These are phyloP conservation scores for Angomonas desouzai DNA, from an alignment of 208 protist species.

Conservation along the genomic window DNA sequence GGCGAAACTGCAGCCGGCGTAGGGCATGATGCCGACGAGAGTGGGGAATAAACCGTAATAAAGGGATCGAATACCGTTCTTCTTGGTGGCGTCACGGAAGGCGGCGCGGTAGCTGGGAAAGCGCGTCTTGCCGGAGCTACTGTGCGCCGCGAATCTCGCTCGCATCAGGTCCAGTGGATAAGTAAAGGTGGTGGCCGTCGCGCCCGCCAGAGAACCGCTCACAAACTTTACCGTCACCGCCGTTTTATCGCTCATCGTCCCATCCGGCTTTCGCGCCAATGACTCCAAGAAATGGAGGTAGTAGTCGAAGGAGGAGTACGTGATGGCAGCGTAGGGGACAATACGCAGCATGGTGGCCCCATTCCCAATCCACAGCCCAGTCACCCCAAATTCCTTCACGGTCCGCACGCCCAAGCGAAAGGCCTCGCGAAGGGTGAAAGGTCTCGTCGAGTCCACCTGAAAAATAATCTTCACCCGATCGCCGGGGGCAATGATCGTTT, in stretches of 20 bases:
- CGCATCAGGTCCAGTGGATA: constrained; percentile 95
- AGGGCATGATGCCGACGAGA: constrained; percentile 91
- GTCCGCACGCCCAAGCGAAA: constrained; percentile 61
- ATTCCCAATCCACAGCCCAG: constrained; percentile 93
- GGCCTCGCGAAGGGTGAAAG: constrained; percentile 67
- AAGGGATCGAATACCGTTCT: constrained; percentile 59
- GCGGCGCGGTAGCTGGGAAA: constrained; percentile 72
- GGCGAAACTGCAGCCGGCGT: constrained; percentile 92
- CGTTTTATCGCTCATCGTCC: constrained; percentile 33
- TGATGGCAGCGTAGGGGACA: constrained; percentile 93
- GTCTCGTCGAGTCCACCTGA: constrained; percentile 80
- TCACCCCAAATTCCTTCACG: constrained; percentile 77
- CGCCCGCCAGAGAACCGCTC: constrained; percentile 88
- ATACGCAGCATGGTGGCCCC: constrained; percentile 94
- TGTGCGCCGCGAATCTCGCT: constrained; percentile 79
- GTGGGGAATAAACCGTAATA: constrained; percentile 89
- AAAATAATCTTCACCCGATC: constrained; percentile 96
- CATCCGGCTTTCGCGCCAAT: constrained; percentile 20
- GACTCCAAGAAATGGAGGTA: constrained; percentile 31
- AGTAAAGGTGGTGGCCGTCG: constrained; percentile 86
- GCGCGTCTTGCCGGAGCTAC: constrained; percentile 48
- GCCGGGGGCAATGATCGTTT: constrained; percentile 90
- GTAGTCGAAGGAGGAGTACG: constrained; percentile 91
- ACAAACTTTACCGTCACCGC: constrained; percentile 67
- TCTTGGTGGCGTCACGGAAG: constrained; percentile 47